Evolutionary conservation across 2,329 filamentous ascomycete species (phyloP).

Genomic region (Fusarium dimerum): DNA sequence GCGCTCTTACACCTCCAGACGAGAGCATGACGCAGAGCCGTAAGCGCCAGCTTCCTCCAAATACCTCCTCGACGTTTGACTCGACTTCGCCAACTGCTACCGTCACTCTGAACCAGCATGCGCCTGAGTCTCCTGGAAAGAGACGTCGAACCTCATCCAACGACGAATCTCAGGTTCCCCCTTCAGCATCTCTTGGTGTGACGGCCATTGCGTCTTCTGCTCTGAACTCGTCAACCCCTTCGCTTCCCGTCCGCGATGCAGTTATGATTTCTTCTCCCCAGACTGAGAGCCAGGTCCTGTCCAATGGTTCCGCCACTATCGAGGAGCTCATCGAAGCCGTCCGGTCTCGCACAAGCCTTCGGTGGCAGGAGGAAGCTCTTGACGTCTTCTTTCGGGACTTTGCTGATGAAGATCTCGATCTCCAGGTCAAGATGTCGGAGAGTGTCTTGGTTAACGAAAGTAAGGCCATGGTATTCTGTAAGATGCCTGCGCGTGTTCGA

Average conservation of each 20-base stretch:
- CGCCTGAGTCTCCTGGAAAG: constrained; percentile 36
- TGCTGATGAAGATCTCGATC: constrained; percentile 55
- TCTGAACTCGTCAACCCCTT: constrained; percentile 3
- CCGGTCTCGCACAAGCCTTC: constrained; percentile 39
- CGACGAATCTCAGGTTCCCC: constrained; percentile 27
- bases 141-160: constrained; percentile 35
- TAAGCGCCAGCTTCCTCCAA: constrained; percentile 42
- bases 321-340: constrained; percentile 46
- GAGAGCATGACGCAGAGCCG: constrained; percentile 47
- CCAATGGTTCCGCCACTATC: constrained; percentile 24
- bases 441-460: constrained; percentile 59
- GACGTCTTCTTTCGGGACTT: constrained; percentile 63
- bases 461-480: constrained; percentile 63
- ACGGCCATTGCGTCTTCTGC: not conserved
- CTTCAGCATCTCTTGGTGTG: not conserved
- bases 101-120: constrained; percentile 23
- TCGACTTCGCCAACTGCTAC: constrained; percentile 22
- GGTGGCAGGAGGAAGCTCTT: constrained; percentile 59
- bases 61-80: constrained; percentile 19
- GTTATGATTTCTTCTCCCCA: constrained; percentile 21
- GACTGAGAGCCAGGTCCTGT: constrained; percentile 17
- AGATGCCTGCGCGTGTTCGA: constrained; percentile 55
- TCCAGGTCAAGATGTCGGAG: constrained; percentile 61
- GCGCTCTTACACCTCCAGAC: constrained; percentile 57
- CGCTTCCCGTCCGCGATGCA: constrained; percentile 19